phyloP scores from a whole-genome alignment of 2,329 filamentous ascomycete genomes.

The Lasiodiplodia theobromae region DNA sequence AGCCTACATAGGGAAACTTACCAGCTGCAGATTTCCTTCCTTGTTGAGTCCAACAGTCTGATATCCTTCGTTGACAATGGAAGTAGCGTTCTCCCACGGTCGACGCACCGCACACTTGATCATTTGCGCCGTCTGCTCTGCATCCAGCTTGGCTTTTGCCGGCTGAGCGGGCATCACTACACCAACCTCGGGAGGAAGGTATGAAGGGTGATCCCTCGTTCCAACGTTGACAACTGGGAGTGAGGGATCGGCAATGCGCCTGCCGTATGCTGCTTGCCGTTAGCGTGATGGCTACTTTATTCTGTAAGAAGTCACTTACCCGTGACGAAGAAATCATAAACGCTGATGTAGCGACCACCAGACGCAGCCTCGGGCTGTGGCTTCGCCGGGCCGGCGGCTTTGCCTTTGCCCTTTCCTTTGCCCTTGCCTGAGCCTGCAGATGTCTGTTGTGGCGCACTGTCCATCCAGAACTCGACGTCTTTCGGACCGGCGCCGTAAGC shows the following conservation, averaged over 20 bases:
- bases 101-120: conserved; percentile 42
- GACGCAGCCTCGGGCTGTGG: not conserved
- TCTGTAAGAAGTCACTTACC: not conserved
- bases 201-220: conserved; percentile 34
- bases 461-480: conserved; percentile 26
- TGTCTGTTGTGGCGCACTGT: conserved; percentile 3
- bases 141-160: conserved; percentile 37
- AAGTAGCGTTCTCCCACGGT: conserved; percentile 37
- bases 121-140: conserved; percentile 40
- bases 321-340: conserved; percentile 27
- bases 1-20: not conserved
- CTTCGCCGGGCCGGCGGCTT: conserved; percentile 8
- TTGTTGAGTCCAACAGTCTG: conserved; percentile 11
- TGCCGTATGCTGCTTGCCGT: conserved; percentile 33
- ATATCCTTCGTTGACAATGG: conserved; percentile 20
- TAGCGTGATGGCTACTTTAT: not conserved
- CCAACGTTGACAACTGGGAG: conserved; percentile 41
- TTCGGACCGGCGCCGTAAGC: conserved; percentile 14
- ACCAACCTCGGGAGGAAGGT: conserved; percentile 44
- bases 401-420: conserved; percentile 5
- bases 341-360: conserved; percentile 20
- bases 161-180: conserved; percentile 41
- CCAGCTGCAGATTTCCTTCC: conserved; percentile 18
- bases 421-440: not conserved
- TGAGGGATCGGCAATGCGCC: conserved; percentile 34